Evolutionary conservation across 352 stramenopile genomes (phyloP).

Genomic region (Pythium guiyangense): DNA sequence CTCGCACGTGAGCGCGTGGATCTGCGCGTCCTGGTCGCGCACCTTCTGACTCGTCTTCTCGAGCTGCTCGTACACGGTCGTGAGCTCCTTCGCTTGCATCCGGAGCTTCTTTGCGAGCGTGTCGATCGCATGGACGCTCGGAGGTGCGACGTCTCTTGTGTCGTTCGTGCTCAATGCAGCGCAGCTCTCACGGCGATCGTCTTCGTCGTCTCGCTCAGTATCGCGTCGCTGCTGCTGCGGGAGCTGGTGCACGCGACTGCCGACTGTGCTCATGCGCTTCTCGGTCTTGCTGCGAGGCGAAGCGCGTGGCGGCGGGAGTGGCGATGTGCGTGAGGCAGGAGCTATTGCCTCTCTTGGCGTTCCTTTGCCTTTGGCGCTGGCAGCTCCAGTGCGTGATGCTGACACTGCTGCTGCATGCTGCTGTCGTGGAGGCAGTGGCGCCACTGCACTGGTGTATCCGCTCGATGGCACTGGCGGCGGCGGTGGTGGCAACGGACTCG

Average conservation of each 20-base stretch:
- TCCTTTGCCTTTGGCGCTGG: too few species aligned
- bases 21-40: conserved; percentile 25
- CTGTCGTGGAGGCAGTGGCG: not conserved
- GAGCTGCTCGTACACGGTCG: conserved; percentile 62
- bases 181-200: too few species aligned
- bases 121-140: conserved; percentile 44
- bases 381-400: too few species aligned
- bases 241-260: too few species aligned
- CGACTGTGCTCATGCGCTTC: too few species aligned
- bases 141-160: too few species aligned
- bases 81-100: conserved; percentile 66
- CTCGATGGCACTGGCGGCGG: conserved; percentile 1
- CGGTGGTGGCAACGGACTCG: not conserved
- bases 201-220: too few species aligned
- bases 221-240: not conserved
- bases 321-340: too few species aligned
- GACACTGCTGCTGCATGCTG: too few species aligned
- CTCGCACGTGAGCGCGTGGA: conserved; percentile 39
- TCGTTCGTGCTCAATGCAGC: conserved; percentile 1
- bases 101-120: conserved; percentile 70
- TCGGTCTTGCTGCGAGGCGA: too few species aligned
- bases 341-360: too few species aligned
- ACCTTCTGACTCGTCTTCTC: conserved; percentile 50
- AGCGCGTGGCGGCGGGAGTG: too few species aligned
- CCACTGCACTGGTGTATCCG: not conserved